phyloP scores from a whole-genome alignment of 1,284 basidiomycete species.

The Schizophyllum commune region DNA sequence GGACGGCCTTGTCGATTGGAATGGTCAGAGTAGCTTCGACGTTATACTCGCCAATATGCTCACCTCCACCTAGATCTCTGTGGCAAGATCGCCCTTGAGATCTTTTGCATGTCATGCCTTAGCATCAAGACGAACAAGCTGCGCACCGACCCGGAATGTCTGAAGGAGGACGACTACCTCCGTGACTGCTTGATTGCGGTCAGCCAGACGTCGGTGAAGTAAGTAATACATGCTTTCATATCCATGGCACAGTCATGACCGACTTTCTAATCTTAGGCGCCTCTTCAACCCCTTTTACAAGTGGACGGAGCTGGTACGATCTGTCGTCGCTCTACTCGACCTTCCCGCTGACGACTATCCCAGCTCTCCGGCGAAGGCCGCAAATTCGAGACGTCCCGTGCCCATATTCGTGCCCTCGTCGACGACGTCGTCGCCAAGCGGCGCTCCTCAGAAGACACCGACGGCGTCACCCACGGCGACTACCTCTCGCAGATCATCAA shows the following conservation, averaged over 20 bases:
- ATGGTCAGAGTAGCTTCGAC: too few species aligned
- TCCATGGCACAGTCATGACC: background rate
- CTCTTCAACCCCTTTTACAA: background rate
- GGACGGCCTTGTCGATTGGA: background rate
- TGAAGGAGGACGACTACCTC: background rate
- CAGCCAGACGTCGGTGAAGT: background rate
- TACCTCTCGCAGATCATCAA: background rate
- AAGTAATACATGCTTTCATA: background rate
- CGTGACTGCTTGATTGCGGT: background rate
- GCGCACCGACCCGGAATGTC: background rate
- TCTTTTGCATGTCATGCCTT: background rate
- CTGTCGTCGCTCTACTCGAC: background rate
- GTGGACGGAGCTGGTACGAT: conserved; percentile 1
- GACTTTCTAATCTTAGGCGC: background rate
- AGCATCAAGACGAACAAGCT: background rate
- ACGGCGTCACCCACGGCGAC: background rate
- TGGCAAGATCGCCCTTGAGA: background rate
- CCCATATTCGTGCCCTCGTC: background rate
- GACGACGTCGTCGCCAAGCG: background rate
- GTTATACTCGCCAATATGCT: too few species aligned
- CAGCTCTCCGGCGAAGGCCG: background rate
- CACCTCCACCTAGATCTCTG: background rate
- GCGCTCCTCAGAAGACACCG: background rate
- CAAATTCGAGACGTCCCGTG: background rate
- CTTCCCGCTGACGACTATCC: background rate